Base-by-base conservation (phyloP, 768 basidiomycete species). In the Infundibulicybe gibba region DNA sequence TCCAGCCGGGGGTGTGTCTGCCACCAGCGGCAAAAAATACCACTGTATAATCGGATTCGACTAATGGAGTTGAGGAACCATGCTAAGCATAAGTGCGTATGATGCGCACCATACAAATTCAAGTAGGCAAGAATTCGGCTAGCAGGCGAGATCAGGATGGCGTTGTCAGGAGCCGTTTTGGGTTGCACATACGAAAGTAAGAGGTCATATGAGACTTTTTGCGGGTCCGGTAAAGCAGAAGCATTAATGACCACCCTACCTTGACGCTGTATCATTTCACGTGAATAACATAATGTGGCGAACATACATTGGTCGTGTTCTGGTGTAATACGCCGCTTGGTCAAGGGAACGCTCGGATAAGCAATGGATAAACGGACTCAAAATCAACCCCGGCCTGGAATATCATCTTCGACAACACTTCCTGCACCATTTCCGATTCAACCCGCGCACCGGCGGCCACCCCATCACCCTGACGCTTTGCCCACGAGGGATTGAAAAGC, bases 301-400 rank as follows among this genome's bases (percentile, higher is more conserved):
- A 20, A 71, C 83, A 58, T 72, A 91, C 90, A 93, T 91, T 43
- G 90, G 90, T 54, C 88, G 79, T 44, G 90, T 93, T 66, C 90
- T 92, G 25, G 8, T 25, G 25, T 25, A n/a, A 25, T 25, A 52
- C 41, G 43, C 37, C 38, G 39, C 41, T 42, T 31, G 37, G 40
- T 33, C 37, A 39, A 42, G 21, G 35, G 9, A 19, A 21, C 31
- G n/a, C 10, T 20, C 33, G 32, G 19, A 2, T 33, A 32, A 15
- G 17, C 43, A 41, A 44, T 14, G 40, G 35, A 32, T 9, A 30
- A 15, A 74, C 85, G 60, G 55, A 94, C 91, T 92, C 90, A 53
- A 81, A 92, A 67, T 94, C 91, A 48, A 91, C 86, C 2, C 91
- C 91, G 38, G 91, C 91, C 61, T 91, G 90, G 56, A 87, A 91